Percentiles rank a stretch among this genome's conserved stretches.
Evolutionary conservation across 2,329 filamentous ascomycete species (phyloP).

Genomic region (Orbilia blumenaviensis): DNA sequence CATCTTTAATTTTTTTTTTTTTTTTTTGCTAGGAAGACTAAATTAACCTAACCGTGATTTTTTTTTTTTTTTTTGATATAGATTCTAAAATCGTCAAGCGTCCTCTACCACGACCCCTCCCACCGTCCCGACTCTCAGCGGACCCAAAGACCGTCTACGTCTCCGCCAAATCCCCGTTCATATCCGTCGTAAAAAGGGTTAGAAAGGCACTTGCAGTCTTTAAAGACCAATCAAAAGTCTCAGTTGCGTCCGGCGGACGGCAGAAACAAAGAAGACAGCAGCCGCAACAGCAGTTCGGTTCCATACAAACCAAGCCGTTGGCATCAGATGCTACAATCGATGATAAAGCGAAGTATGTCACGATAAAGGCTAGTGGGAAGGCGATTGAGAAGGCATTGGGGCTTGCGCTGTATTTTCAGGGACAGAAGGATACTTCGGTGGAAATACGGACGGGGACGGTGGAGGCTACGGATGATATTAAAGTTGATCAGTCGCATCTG

Average conservation of each 20-base stretch:
- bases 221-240: slow-evolving; percentile 65
- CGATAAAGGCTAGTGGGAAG: slow-evolving; percentile 72
- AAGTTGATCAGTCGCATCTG: slow-evolving; percentile 62
- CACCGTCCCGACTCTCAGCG: slow-evolving; percentile 38
- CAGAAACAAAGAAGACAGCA: slow-evolving; percentile 52
- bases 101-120: slow-evolving; percentile 34
- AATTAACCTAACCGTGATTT: neutral
- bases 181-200: slow-evolving; percentile 73
- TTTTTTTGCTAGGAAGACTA: neutral
- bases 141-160: slow-evolving; percentile 69
- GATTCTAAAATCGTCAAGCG: slow-evolving; percentile 38
- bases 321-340: slow-evolving; percentile 50
- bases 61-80: neutral
- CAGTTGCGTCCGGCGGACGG: slow-evolving; percentile 58
- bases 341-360: slow-evolving; percentile 65
- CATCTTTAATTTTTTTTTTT: too few species aligned
- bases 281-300: slow-evolving; percentile 56
- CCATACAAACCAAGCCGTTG: slow-evolving; percentile 54
- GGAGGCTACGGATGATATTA: slow-evolving; percentile 74
- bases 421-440: slow-evolving; percentile 69
- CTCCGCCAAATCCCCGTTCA: slow-evolving; percentile 72
- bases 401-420: slow-evolving; percentile 72
- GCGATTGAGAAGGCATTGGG: slow-evolving; percentile 72
- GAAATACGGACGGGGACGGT: slow-evolving; percentile 71
- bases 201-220: slow-evolving; percentile 70